Conservation (phyloP, 257 asterid species). For the Fraxinus cuspidata region DNA sequence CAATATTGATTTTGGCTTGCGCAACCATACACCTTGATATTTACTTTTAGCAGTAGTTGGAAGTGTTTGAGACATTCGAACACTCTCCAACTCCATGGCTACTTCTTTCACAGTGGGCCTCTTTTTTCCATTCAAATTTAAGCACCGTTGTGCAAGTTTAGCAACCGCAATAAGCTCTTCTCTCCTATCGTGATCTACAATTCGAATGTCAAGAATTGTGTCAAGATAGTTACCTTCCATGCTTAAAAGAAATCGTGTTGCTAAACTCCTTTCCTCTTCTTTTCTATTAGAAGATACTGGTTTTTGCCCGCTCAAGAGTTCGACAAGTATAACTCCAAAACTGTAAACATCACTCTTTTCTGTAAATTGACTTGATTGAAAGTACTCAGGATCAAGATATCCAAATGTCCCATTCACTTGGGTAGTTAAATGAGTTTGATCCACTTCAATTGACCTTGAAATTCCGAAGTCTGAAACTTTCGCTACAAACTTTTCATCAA, state of each 20-base stretch:
- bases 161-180: conserved; percentile 10
- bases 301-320: conserved; percentile 3
- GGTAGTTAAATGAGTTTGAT: conserved; percentile 16
- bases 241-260: conserved; percentile 7
- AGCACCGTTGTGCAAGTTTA: conserved; percentile 13
- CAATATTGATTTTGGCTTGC: neutral
- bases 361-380: conserved; percentile 6
- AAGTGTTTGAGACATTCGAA: neutral
- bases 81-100: conserved; percentile 12
- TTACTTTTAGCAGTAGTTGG: neutral
- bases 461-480: neutral
- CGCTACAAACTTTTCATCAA: neutral
- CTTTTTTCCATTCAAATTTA: conserved; percentile 8
- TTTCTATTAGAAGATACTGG: neutral
- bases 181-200: neutral
- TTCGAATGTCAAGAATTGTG: neutral
- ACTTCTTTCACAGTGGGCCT: conserved; percentile 20
- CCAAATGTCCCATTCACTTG: conserved; percentile 13
- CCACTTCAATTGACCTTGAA: neutral
- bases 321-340: conserved; percentile 10
- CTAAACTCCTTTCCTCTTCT: neutral
- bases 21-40: neutral
- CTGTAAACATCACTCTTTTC: conserved; percentile 20
- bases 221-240: conserved; percentile 8
- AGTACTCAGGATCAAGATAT: conserved; percentile 12